A percentile compares a stretch with the other conserved stretches of the same genome.
phyloP scores from a whole-genome alignment of 345 rosid species.

The Eucalyptus dawsonii region DNA sequence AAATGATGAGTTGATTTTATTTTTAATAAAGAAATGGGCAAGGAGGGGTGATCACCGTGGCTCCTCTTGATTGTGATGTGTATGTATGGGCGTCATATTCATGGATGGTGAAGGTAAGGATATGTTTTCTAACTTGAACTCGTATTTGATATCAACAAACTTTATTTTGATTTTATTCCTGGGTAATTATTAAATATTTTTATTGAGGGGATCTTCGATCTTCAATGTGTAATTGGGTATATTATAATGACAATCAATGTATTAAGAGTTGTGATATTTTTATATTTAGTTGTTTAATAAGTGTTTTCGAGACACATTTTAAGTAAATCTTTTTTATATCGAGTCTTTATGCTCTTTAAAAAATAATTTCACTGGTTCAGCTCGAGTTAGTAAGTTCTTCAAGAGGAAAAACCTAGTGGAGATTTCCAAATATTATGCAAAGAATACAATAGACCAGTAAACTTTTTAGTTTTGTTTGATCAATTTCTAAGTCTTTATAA shows the following conservation, averaged over 20 bases:
- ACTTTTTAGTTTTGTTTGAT: background rate
- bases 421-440: background rate
- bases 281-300: background rate
- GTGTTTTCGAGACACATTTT: background rate
- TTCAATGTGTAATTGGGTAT: background rate
- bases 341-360: background rate
- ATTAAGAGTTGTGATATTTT: rapidly evolving
- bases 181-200: background rate
- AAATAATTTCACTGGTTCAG: background rate
- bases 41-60: background rate
- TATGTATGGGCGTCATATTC: no score
- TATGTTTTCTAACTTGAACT: background rate
- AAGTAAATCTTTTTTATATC: background rate
- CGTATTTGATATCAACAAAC: no score
- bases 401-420: background rate
- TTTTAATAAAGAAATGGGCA: background rate
- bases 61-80: background rate
- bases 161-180: background rate
- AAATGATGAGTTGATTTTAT: background rate
- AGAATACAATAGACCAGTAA: background rate
- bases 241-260: background rate
- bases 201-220: background rate
- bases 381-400: background rate
- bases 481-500: background rate
- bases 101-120: background rate